Percentiles rank a stretch among this genome's conserved stretches.
Evolutionary conservation across 768 basidiomycete species (phyloP).

Genomic region (Serendipita vermifera): DNA sequence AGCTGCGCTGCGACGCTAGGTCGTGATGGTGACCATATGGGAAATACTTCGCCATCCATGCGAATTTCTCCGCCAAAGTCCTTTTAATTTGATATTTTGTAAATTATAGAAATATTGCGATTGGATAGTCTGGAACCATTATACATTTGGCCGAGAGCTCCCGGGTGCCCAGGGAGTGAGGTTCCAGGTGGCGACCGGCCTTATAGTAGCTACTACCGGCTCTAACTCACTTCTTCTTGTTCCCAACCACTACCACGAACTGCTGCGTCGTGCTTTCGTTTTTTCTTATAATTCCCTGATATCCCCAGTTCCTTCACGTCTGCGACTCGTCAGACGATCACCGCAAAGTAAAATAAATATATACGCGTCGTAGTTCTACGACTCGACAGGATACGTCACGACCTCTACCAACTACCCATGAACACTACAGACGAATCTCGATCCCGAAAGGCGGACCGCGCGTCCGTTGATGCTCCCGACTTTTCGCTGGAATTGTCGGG

Average conservation of each 20-base stretch:
- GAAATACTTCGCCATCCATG: no score
- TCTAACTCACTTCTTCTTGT: background rate
- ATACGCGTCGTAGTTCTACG: no score
- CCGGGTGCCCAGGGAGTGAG: no score
- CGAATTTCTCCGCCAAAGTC: no score
- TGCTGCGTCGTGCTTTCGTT: background rate
- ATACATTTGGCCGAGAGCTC: no score
- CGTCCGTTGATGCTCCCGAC: background rate
- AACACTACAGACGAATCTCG: no score
- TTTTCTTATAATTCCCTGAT: background rate
- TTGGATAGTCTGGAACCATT: no score
- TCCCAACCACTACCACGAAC: constrained; percentile 2
- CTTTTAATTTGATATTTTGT: no score
- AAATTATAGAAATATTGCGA: no score
- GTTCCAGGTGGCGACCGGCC: background rate
- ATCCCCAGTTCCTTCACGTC: background rate
- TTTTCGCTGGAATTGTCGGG: constrained; percentile 7
- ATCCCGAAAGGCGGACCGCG: no score
- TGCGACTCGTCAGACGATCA: background rate
- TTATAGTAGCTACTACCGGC: background rate
- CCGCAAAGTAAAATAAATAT: background rate
- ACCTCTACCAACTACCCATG: background rate
- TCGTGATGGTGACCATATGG: no score
- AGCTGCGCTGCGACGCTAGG: no score
- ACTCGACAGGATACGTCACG: background rate